These are phyloP conservation scores for Artemisia annua DNA, from an alignment of 129 eudicot genomes.

Conservation along the genomic window DNA sequence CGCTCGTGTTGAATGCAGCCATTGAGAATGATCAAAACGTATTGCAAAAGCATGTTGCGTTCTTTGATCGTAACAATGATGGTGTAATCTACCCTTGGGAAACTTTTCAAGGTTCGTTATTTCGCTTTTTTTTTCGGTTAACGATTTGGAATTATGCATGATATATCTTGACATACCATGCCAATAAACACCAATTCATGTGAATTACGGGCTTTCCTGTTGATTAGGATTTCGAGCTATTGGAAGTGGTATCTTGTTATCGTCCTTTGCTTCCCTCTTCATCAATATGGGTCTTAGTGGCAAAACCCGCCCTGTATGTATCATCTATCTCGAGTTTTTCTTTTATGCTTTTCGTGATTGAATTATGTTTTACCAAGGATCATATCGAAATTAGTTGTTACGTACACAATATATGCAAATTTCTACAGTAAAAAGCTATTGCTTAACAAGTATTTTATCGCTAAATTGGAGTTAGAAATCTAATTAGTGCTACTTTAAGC, in stretches of 20 bases:
- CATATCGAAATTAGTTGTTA: too few species aligned
- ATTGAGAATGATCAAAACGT: constrained; percentile 38
- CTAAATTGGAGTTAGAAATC: too few species aligned
- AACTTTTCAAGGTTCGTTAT: constrained; percentile 57
- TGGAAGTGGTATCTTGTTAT: constrained; percentile 63
- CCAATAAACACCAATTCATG: not conserved
- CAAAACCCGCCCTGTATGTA: constrained; percentile 76
- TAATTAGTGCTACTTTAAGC: too few species aligned
- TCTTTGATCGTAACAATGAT: constrained; percentile 73
- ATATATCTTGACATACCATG: too few species aligned
- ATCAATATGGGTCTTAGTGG: constrained; percentile 69
- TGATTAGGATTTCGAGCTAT: constrained; percentile 76
- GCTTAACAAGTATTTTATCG: not conserved
- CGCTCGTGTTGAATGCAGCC: constrained; percentile 28
- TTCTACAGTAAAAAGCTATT: not conserved
- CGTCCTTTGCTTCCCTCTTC: constrained; percentile 52
- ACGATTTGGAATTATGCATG: not conserved
- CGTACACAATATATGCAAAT: too few species aligned
- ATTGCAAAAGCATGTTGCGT: constrained; percentile 58
- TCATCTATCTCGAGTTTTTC: not conserved
- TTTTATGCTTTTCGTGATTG: not conserved
- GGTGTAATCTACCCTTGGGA: constrained; percentile 76
- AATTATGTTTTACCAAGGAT: too few species aligned
- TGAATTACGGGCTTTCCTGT: not conserved
- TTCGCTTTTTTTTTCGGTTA: not conserved